phyloP scores from a whole-genome alignment of 352 stramenopile species.

The Lagenidium giganteum region DNA sequence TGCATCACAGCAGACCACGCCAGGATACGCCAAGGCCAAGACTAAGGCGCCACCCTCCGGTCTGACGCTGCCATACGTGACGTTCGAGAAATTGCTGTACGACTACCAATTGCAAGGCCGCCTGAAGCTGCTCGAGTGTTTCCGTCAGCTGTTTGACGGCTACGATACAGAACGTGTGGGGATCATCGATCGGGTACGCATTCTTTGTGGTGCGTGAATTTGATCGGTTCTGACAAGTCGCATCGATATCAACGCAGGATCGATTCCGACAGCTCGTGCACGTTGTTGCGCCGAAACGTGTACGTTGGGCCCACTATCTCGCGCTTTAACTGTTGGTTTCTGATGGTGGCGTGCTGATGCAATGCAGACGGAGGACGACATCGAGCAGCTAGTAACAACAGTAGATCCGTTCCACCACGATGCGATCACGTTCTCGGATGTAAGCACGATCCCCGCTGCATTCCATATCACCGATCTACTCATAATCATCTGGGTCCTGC shows the following conservation, averaged over 20 bases:
- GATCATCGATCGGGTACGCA: slow-evolving; percentile 42
- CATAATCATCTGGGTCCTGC: not conserved
- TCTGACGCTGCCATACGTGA: slow-evolving; percentile 32
- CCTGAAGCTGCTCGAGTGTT: slow-evolving; percentile 53
- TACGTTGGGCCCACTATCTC: not conserved
- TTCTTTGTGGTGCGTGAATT: slow-evolving; percentile 7
- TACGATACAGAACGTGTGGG: slow-evolving; percentile 52
- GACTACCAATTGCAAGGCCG: slow-evolving; percentile 69
- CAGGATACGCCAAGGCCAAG: slow-evolving; percentile 11
- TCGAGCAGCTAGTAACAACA: no score
- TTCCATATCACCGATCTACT: no score
- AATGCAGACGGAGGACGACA: no score
- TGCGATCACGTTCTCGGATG: slow-evolving; percentile 74
- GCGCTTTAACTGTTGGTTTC: no score
- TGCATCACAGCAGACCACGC: slow-evolving; percentile 8
- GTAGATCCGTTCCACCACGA: slow-evolving; percentile 68
- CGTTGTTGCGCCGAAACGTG: slow-evolving; percentile 6
- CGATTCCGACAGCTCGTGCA: slow-evolving; percentile 8
- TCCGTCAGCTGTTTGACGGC: slow-evolving; percentile 38
- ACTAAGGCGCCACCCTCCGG: slow-evolving; percentile 3
- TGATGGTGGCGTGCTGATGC: not conserved
- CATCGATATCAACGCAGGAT: not conserved
- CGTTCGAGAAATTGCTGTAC: slow-evolving; percentile 69
- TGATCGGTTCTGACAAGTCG: slow-evolving; percentile 11
- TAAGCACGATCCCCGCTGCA: not conserved